Evolutionary conservation across 805 yeast genomes (phyloP), one percentile per base, ranked within the genome.

Genomic region (Maudiozyma serrabonitensis): DNA sequence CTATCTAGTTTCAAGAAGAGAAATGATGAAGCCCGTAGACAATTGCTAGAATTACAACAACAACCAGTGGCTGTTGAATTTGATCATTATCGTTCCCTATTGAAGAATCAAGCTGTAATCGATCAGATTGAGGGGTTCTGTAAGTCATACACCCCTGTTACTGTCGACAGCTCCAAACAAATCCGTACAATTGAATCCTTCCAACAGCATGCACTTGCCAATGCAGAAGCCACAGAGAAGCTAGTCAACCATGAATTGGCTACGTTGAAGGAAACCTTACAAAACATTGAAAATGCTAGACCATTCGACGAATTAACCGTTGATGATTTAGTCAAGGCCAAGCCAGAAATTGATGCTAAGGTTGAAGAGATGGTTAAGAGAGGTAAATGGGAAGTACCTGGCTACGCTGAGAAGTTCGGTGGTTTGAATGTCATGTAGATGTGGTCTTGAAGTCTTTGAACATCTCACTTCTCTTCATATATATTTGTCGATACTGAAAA

Each of bases 331-430:
- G 84, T 84, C 64, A 81, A 81, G 77, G 98, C 97, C 57, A 87
- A 93, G 76, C 98, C 99, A 63, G 98, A 93, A 71, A 84, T 93
- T 69, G 96, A 91, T 68, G 90, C 87, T 62, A 93, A 93, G 85
- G 96, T 90, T 61, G 79, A 75, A 65, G 88, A 88, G 75, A 84
- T 91, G 93, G 89, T 93, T 64, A 81, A 84, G 80, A 84, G 90
- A 79, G 96, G 96, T 74, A 86, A 86, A 78, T 90, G 96, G 95
- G 87, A 87, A 67, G 95, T 90, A 61, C 98, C 98, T 64, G 96
- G 96, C 64, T 93, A 93, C 83, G 83, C 86, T 75, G 98, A 93
- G 75, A 93, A 90, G 82, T 93, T 93, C 72, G 98, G 98, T 73
- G 87, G 86, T 70, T 81, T 91, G 74, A 88, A 91, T 65, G 88